Evolutionary conservation across 805 yeast species (phyloP).

Genomic region (Candida yuanshanica): DNA sequence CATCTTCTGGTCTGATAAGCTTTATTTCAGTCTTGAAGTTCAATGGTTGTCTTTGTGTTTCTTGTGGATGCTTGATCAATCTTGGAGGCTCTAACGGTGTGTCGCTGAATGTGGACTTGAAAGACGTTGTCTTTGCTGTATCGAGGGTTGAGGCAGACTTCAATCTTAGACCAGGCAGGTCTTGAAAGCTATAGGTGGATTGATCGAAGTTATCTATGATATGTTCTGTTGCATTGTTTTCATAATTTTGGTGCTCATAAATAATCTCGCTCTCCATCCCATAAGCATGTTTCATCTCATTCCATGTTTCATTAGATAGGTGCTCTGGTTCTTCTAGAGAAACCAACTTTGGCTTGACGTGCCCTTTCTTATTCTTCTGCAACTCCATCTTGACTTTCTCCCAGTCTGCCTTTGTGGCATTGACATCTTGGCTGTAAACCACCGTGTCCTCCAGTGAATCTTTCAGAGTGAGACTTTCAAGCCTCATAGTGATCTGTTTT

Average conservation of each 20-base stretch:
- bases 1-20: constrained; percentile 20
- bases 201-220: constrained; percentile 4
- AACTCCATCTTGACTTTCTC: neutral
- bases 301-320: constrained; percentile 17
- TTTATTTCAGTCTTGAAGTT: constrained; percentile 11
- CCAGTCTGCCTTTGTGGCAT: neutral
- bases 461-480: neutral
- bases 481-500: neutral
- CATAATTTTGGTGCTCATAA: constrained; percentile 2
- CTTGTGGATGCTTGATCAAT: constrained; percentile 10
- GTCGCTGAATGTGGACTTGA: constrained; percentile 13
- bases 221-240: neutral
- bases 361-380: neutral
- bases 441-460: neutral
- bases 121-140: constrained; percentile 18
- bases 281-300: constrained; percentile 17
- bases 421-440: neutral
- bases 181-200: constrained; percentile 23
- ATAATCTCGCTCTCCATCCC: constrained; percentile 9
- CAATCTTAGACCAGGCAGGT: constrained; percentile 12
- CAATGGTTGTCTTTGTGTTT: constrained; percentile 1
- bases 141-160: constrained; percentile 12
- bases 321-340: neutral
- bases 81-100: constrained; percentile 23
- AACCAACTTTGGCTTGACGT: neutral